phyloP scores from a whole-genome alignment of 305 asterid genomes.

The Solanum aculeatissimum region DNA sequence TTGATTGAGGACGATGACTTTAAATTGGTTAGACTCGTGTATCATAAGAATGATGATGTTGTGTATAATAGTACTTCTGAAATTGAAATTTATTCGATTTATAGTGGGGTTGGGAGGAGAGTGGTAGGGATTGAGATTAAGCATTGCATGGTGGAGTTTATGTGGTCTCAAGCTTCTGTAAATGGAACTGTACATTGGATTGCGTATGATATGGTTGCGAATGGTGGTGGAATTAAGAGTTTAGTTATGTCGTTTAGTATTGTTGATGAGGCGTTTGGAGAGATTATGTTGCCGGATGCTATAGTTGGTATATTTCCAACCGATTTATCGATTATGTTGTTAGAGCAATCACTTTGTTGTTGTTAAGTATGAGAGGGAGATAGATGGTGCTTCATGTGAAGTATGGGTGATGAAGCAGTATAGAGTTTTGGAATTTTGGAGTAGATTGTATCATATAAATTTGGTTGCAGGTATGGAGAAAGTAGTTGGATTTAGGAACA shows the following conservation, averaged over 20 bases:
- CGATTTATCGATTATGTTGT: conserved; percentile 4
- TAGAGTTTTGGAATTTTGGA: conserved; percentile 42
- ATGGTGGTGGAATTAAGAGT: background rate
- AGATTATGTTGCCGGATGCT: conserved; percentile 27
- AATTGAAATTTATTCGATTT: conserved; percentile 37
- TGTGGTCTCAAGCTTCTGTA: conserved; percentile 27
- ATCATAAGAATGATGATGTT: background rate
- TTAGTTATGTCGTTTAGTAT: conserved; percentile 29
- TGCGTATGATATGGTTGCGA: conserved; percentile 10
- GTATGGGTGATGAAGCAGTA: background rate
- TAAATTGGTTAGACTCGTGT: conserved; percentile 48
- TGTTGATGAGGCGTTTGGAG: conserved; percentile 30
- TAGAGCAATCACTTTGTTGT: conserved; percentile 30
- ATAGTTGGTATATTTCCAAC: conserved; percentile 8
- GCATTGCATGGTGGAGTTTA: conserved; percentile 12
- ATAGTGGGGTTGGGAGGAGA: conserved; percentile 31
- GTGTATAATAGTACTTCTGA: background rate
- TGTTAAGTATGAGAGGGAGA: background rate
- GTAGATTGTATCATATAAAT: conserved; percentile 22
- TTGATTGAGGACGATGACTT: conserved; percentile 5
- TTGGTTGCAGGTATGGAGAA: conserved; percentile 4
- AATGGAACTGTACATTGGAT: conserved; percentile 46
- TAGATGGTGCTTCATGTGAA: too few species aligned
- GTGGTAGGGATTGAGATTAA: background rate
- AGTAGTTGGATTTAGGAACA: conserved; percentile 26